Conservation (phyloP, 345 rosid species). For the Syzygium oleosum region DNA sequence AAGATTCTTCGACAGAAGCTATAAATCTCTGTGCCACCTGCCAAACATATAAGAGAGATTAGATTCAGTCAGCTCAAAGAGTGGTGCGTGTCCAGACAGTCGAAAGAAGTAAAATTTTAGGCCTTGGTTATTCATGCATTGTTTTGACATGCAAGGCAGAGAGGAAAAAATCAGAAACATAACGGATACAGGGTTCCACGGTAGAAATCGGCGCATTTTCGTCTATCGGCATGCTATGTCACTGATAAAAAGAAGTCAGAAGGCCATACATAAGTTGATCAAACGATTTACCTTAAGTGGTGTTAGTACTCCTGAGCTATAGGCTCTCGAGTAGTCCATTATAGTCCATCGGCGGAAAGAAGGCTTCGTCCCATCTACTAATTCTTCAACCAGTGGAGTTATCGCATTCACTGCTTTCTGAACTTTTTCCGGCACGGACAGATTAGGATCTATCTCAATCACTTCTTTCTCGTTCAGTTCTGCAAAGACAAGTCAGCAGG, state of each 20-base stretch:
- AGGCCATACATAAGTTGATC: background rate
- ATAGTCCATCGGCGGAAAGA: conserved; percentile 37
- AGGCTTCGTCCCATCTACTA: background rate
- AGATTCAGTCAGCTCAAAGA: background rate
- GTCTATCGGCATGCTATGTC: background rate
- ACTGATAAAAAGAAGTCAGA: background rate
- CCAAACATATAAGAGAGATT: background rate
- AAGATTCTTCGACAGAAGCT: conserved; percentile 34
- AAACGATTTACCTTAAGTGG: conserved; percentile 28
- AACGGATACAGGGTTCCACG: background rate
- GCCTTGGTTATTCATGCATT: background rate
- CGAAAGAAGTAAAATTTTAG: background rate
- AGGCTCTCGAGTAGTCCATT: conserved; percentile 46
- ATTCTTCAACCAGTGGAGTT: conserved; percentile 4
- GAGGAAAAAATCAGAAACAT: background rate
- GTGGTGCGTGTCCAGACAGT: background rate
- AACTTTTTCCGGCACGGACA: conserved; percentile 32
- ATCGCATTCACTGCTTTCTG: conserved; percentile 34
- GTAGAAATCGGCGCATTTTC: background rate
- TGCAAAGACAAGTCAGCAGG: conserved; percentile 1
- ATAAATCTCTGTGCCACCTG: conserved; percentile 55
- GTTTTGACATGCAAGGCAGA: background rate
- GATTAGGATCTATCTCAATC: conserved; percentile 17
- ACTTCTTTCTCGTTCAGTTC: conserved; percentile 38
- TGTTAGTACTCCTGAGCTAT: conserved; percentile 35